Conservation (phyloP, 1,139 yeast genomes). For the Candida dubliniensis region DNA sequence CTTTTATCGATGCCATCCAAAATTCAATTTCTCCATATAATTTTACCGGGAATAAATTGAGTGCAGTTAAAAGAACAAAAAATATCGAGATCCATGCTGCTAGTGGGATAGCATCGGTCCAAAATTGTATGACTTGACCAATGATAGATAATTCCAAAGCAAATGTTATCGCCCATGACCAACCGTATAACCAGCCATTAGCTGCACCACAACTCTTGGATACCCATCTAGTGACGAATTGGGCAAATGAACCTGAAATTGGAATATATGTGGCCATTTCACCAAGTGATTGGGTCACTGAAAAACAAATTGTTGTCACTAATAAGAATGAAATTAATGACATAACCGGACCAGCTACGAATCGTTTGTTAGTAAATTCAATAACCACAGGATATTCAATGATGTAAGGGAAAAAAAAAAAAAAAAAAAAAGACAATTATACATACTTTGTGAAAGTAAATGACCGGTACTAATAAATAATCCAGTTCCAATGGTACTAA, state of each 20-base stretch:
- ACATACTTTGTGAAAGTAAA: conserved; percentile 16
- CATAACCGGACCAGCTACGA: conserved; percentile 65
- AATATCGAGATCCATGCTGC: conserved; percentile 79
- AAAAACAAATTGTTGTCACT: conserved; percentile 63
- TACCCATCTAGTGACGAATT: conserved; percentile 57
- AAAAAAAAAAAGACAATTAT: too few species aligned
- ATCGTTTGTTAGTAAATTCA: neutral
- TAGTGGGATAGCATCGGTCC: conserved; percentile 73
- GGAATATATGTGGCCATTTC: conserved; percentile 78
- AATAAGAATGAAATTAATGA: conserved; percentile 63
- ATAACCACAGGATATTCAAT: too few species aligned
- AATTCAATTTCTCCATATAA: conserved; percentile 50
- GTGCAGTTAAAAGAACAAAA: conserved; percentile 36
- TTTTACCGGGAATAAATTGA: conserved; percentile 44
- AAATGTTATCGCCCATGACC: conserved; percentile 81
- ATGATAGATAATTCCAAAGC: conserved; percentile 80
- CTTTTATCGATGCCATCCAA: conserved; percentile 61
- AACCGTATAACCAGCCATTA: conserved; percentile 84
- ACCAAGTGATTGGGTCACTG: conserved; percentile 71
- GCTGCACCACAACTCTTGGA: conserved; percentile 77
- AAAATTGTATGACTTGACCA: conserved; percentile 70
- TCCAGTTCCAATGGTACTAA: neutral
- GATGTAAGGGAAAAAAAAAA: too few species aligned
- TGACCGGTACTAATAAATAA: conserved; percentile 55
- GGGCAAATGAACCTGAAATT: conserved; percentile 62